phyloP scores from a whole-genome alignment of 169 alveolate species.

The Plasmodium relictum region DNA sequence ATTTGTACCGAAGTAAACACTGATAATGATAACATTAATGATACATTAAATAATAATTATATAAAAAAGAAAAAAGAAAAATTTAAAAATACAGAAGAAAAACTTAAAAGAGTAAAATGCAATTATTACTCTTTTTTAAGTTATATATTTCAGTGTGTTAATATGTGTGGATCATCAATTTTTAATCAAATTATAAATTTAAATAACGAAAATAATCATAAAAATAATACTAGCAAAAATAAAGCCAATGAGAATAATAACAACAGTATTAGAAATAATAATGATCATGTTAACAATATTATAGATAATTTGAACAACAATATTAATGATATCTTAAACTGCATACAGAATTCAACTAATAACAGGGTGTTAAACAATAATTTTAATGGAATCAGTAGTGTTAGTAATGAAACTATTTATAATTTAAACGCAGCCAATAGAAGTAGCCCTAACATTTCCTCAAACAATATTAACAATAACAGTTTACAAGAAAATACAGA shows the following conservation, averaged over 20 bases:
- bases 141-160: constrained; percentile 56
- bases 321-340: constrained; percentile 50
- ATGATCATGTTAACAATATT: constrained; percentile 63
- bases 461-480: constrained; percentile 45
- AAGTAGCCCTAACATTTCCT: constrained; percentile 36
- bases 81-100: neutral
- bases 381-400: constrained; percentile 48
- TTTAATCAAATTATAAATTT: constrained; percentile 48
- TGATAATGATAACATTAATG: neutral
- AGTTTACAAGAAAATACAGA: constrained; percentile 60
- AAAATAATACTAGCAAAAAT: constrained; percentile 20
- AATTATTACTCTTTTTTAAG: constrained; percentile 42
- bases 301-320: constrained; percentile 56
- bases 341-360: constrained; percentile 68
- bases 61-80: neutral
- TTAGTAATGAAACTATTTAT: constrained; percentile 68
- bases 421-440: constrained; percentile 57
- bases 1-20: neutral
- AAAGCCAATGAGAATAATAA: constrained; percentile 36
- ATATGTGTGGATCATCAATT: constrained; percentile 60
- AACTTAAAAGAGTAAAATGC: constrained; percentile 28
- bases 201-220: constrained; percentile 19
- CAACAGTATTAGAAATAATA: constrained; percentile 39
- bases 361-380: constrained; percentile 44
- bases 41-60: neutral